Evolutionary conservation across 768 basidiomycete species (phyloP).

Genomic region (Amanita inopinata): DNA sequence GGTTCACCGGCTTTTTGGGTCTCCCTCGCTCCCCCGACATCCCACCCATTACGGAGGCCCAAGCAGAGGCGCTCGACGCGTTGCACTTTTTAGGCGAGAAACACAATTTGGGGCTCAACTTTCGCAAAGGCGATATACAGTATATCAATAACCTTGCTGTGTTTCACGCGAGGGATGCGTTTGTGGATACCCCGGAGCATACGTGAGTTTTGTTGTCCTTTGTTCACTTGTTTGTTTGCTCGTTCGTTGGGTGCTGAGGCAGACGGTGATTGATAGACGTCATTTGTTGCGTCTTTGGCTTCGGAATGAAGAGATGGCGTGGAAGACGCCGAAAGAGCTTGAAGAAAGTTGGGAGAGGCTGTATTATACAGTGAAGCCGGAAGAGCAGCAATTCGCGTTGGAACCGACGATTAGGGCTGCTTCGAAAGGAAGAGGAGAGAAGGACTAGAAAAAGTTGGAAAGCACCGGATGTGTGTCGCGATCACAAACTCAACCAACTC

Average conservation of each 20-base stretch:
- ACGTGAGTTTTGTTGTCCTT: conserved; percentile 22
- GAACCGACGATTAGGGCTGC: conserved; percentile 33
- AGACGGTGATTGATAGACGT: too few species aligned
- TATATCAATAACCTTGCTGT: conserved; percentile 38
- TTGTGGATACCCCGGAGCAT: conserved; percentile 30
- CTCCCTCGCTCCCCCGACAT: conserved; percentile 28
- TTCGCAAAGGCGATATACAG: conserved; percentile 40
- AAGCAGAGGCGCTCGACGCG: conserved; percentile 37
- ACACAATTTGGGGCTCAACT: conserved; percentile 31
- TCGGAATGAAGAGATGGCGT: conserved; percentile 36
- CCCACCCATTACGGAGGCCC: conserved; percentile 38
- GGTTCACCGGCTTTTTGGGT: conserved; percentile 31
- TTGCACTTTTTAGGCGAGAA: conserved; percentile 36
- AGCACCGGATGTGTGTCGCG: too few species aligned
- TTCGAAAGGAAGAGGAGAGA: conserved; percentile 21
- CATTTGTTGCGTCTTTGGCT: conserved; percentile 37
- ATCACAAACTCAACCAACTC: too few species aligned
- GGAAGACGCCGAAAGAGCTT: conserved; percentile 31
- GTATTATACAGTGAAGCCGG: conserved; percentile 26
- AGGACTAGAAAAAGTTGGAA: conserved; percentile 17
- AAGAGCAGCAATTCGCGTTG: conserved; percentile 34
- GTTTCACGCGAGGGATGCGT: conserved; percentile 35
- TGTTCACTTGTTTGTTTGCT: conserved; percentile 5
- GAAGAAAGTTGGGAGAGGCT: conserved; percentile 27
- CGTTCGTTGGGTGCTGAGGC: background rate